phyloP scores from a whole-genome alignment of 768 basidiomycete genomes.

The Termitomyces sp. region DNA sequence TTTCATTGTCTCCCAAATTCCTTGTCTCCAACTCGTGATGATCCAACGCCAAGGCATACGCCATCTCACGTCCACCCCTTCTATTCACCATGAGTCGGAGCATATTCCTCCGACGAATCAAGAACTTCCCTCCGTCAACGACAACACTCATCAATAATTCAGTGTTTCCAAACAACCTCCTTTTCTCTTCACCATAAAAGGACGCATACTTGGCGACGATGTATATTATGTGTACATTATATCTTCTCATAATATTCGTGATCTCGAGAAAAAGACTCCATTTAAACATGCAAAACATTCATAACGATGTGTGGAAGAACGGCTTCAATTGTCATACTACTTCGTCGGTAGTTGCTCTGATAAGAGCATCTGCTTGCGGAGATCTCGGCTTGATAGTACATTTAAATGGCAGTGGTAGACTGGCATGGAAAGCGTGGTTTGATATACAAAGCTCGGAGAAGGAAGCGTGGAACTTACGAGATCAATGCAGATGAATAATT shows the following conservation, averaged over 20 bases:
- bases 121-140: too few relatives aligned
- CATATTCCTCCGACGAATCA: too few relatives aligned
- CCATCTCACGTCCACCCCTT: too few relatives aligned
- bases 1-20: too few relatives aligned
- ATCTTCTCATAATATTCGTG: neutral
- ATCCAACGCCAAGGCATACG: too few relatives aligned
- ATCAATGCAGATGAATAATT: conserved; percentile 3
- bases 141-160: too few relatives aligned
- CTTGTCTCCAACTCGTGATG: too few relatives aligned
- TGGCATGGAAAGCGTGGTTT: neutral
- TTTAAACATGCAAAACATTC: neutral
- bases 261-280: neutral
- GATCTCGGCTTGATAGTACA: conserved; percentile 10
- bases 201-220: too few relatives aligned
- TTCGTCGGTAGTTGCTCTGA: neutral
- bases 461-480: neutral
- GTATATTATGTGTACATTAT: neutral
- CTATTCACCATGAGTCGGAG: too few relatives aligned
- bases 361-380: neutral
- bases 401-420: conserved; percentile 7
- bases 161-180: too few relatives aligned
- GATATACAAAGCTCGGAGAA: neutral
- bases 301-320: neutral
- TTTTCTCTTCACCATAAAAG: neutral
- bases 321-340: neutral